Base-by-base conservation (phyloP, 2,329 filamentous ascomycete species). In the Aspergillus amoenus region DNA sequence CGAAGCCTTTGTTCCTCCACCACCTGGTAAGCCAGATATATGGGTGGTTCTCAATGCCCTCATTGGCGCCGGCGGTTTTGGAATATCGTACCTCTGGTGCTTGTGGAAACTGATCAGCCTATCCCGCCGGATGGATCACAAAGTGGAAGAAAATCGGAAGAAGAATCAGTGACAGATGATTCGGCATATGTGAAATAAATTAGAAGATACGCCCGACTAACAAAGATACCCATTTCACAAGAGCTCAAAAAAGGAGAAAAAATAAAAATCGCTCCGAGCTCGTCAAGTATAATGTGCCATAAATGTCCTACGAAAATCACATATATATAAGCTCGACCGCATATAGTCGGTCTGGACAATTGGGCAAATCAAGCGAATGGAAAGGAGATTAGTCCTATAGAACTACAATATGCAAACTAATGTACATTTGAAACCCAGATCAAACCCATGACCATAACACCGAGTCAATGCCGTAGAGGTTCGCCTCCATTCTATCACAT, bases 11-110 rank as follows among this genome's bases (percentile, higher is more conserved):
- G 76, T 92, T 1, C 60, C 73, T 9, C 87, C 93, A 13, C 93
- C 93, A 4, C 66, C 78, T 0, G 81, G 83, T 57, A 97, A 96
- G 75, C 94, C 94, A 0, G 94, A 99, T 76, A 78, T 99, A 1
- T 99, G 93, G 93, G 88, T 95, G 3, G 93, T 99, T 3, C 83
- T 87, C 12, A 99, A 99, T 68, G 92, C 94, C 8, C 86, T 91
- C 17, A 76, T 97, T 21, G 94, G 94, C 7, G 90, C 90, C 21
- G 87, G 84, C 4, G 94, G 91, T 0, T 99, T 97, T 71, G 84
- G 84, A 0, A 76, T 96, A 34, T 95, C 92, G 73, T 97, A 97
- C 72, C 69, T 94, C 7, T 99, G 94, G 94, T 97, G 93, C 73
- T 74, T 94, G 60, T 88, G 86, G 82, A 88, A 84, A 62, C 64